phyloP scores from a whole-genome alignment of 345 rosid species.

The Camelina hispida region DNA sequence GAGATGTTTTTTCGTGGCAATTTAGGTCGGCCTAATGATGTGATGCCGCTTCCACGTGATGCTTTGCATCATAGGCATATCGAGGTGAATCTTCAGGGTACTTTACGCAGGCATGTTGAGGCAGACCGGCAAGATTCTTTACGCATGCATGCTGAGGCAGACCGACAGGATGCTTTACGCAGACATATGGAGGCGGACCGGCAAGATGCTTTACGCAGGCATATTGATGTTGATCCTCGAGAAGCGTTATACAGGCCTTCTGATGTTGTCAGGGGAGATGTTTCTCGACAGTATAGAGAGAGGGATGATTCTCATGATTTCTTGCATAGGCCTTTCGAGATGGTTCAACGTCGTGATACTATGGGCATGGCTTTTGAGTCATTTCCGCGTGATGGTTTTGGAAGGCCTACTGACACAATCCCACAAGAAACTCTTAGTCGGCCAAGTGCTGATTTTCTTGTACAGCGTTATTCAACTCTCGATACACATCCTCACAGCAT shows the following conservation, averaged over 20 bases:
- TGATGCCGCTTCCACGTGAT: conserved; percentile 35
- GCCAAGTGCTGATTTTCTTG: conserved; percentile 37
- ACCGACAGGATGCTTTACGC: conserved; percentile 22
- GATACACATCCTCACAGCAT: conserved; percentile 24
- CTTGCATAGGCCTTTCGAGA: conserved; percentile 37
- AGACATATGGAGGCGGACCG: conserved; percentile 45
- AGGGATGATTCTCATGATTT: conserved; percentile 39
- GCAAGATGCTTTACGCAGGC: conserved; percentile 38
- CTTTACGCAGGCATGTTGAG: conserved; percentile 39
- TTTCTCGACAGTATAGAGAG: conserved; percentile 37
- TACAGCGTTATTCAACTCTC: conserved; percentile 26
- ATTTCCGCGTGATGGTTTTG: conserved; percentile 33
- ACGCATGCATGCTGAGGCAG: conserved; percentile 1
- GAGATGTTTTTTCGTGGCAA: conserved; percentile 24
- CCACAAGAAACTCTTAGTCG: conserved; percentile 36
- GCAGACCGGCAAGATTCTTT: conserved; percentile 21
- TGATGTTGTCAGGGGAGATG: conserved; percentile 36
- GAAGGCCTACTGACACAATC: conserved; percentile 32
- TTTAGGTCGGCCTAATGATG: conserved; percentile 34
- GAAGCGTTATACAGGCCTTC: conserved; percentile 44
- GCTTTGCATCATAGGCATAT: conserved; percentile 38
- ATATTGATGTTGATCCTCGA: conserved; percentile 30
- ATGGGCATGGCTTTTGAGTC: conserved; percentile 34
- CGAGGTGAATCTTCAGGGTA: conserved; percentile 34
- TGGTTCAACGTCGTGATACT: conserved; percentile 44